These are phyloP conservation scores for Ogataea naganishii DNA, from an alignment of 805 yeast genomes.

Conservation along the genomic window DNA sequence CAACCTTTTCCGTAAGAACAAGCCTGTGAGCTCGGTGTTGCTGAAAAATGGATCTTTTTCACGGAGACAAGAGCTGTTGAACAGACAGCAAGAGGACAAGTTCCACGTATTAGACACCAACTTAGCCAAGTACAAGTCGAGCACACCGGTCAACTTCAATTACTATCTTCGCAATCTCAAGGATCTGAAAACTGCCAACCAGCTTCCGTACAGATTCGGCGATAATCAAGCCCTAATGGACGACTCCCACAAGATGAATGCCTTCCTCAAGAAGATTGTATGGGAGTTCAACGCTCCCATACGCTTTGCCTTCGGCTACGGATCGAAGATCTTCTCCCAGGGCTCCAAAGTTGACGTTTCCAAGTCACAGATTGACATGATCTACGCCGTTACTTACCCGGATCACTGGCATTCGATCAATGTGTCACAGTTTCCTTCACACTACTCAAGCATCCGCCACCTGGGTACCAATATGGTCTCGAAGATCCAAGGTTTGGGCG, in stretches of 20 bases:
- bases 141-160: slow-evolving; percentile 25
- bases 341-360: slow-evolving; percentile 28
- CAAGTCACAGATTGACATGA: slow-evolving; percentile 73
- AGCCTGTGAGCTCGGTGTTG: slow-evolving; percentile 9
- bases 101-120: slow-evolving; percentile 19
- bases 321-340: slow-evolving; percentile 88
- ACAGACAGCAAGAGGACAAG: slow-evolving; percentile 14
- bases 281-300: slow-evolving; percentile 64
- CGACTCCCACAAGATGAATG: slow-evolving; percentile 30
- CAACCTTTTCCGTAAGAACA: slow-evolving; percentile 19
- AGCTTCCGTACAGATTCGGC: slow-evolving; percentile 51
- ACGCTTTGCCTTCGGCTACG: slow-evolving; percentile 83
- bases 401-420: slow-evolving; percentile 72
- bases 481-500: slow-evolving; percentile 60
- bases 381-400: slow-evolving; percentile 72
- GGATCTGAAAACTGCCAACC: slow-evolving; percentile 25
- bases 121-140: slow-evolving; percentile 17
- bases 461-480: slow-evolving; percentile 55
- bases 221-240: slow-evolving; percentile 46
- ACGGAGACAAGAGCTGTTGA: slow-evolving; percentile 11
- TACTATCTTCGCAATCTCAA: slow-evolving; percentile 23
- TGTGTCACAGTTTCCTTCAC: slow-evolving; percentile 55
- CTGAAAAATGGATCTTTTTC: slow-evolving; percentile 10
- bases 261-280: slow-evolving; percentile 38
- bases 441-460: slow-evolving; percentile 61